A percentile compares a stretch with the other conserved stretches of the same genome.
Evolutionary conservation across 495 filamentous ascomycete genomes (phyloP).

Genomic region (Penicillium ochrochloron): DNA sequence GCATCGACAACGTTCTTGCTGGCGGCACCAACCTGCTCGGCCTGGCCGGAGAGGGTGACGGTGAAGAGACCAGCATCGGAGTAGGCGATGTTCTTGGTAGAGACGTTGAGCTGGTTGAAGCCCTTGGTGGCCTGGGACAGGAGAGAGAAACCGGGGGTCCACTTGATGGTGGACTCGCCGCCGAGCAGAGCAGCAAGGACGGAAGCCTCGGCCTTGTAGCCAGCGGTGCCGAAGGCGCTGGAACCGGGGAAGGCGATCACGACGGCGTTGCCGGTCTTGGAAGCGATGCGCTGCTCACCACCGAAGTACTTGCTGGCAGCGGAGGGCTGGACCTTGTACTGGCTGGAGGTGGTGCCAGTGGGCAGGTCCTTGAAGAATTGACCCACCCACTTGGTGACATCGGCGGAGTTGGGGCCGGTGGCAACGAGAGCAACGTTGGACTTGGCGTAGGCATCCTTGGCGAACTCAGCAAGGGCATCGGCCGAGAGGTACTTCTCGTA

Average conservation of each 20-base stretch:
- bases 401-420: constrained; percentile 76
- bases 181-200: constrained; percentile 91
- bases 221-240: constrained; percentile 67
- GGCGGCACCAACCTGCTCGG: constrained; percentile 67
- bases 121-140: constrained; percentile 75
- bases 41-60: constrained; percentile 75
- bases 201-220: constrained; percentile 85
- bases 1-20: constrained; percentile 68
- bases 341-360: constrained; percentile 38
- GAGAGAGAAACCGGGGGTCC: constrained; percentile 89
- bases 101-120: constrained; percentile 65
- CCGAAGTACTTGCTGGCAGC: constrained; percentile 82
- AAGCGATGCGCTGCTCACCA: constrained; percentile 88
- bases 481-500: constrained; percentile 77
- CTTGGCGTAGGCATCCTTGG: constrained; percentile 79
- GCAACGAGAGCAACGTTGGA: constrained; percentile 88
- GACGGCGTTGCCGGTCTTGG: constrained; percentile 71
- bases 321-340: constrained; percentile 46
- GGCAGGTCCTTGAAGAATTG: constrained; percentile 76
- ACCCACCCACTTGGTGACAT: constrained; percentile 87
- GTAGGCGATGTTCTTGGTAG: constrained; percentile 80
- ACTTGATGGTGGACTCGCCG: constrained; percentile 90
- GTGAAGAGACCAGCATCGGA: constrained; percentile 92
- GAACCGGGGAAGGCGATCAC: constrained; percentile 93
- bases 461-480: constrained; percentile 70